Percentiles rank a stretch among this genome's conserved stretches.
Conservation (phyloP, 2,329 filamentous ascomycete species). For the Chrysoporthe austroafricana region DNA sequence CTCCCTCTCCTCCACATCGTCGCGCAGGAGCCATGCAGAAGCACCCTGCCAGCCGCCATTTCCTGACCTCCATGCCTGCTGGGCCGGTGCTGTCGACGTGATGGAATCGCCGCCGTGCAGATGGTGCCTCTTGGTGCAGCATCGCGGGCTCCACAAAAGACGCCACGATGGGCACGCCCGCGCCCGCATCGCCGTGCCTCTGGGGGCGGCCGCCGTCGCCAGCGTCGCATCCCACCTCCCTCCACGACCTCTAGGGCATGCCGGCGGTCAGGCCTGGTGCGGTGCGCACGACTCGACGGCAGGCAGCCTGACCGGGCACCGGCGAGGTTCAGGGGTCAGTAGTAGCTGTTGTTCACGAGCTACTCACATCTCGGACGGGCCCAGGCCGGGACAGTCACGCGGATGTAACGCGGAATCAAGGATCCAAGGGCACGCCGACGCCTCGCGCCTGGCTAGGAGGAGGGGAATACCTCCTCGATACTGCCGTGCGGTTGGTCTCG, state of each 20-base stretch:
- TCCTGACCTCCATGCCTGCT: not conserved
- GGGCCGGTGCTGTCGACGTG: not conserved
- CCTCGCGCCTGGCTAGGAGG: not conserved
- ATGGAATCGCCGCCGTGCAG: conserved; percentile 6
- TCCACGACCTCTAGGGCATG: not conserved
- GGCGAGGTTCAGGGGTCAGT: not conserved
- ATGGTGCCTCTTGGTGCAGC: not conserved
- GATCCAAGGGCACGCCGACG: not conserved
- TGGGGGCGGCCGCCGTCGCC: not conserved
- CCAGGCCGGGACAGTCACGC: not conserved
- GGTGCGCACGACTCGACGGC: not conserved
- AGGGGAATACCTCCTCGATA: not conserved
- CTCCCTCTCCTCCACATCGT: not conserved
- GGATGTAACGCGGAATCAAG: not conserved
- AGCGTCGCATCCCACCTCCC: conserved; percentile 14
- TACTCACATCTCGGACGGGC: not conserved
- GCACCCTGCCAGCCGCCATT: not conserved
- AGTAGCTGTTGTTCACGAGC: not conserved
- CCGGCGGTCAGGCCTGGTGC: not conserved
- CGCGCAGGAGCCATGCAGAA: not conserved
- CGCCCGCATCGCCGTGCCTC: not conserved
- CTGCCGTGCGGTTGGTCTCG: conserved; percentile 12
- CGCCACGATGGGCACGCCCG: conserved; percentile 1
- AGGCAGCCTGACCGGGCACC: not conserved
- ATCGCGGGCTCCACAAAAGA: not conserved